Conservation (phyloP, 495 filamentous ascomycete genomes). For the Aspergillus haitiensis region DNA sequence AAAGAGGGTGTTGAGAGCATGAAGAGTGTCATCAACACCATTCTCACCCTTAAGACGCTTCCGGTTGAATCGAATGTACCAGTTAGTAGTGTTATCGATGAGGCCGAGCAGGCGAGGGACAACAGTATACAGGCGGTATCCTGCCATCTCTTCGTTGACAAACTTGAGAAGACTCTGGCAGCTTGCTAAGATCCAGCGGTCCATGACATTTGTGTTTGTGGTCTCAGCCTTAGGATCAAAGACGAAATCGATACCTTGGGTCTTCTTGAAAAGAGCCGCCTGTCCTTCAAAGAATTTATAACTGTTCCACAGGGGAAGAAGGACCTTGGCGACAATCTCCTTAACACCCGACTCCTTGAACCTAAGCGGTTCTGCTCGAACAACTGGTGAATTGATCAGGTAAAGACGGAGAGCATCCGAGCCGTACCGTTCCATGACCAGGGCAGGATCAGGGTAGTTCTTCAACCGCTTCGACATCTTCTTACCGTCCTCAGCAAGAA, state of each 20-base stretch:
- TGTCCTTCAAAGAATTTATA: slow-evolving; percentile 99
- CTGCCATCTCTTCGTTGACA: slow-evolving; percentile 93
- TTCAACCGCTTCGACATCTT: slow-evolving; percentile 99
- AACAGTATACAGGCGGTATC: slow-evolving; percentile 90
- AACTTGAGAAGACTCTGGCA: slow-evolving; percentile 92
- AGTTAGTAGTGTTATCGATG: slow-evolving; percentile 96
- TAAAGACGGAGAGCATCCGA: slow-evolving; percentile 93
- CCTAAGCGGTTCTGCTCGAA: slow-evolving; percentile 83
- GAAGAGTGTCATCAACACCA: slow-evolving; percentile 81
- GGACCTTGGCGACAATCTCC: slow-evolving; percentile 91
- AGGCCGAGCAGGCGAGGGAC: slow-evolving; percentile 83
- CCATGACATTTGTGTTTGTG: slow-evolving; percentile 90
- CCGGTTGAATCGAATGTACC: slow-evolving; percentile 99
- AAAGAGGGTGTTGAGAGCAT: slow-evolving; percentile 95
- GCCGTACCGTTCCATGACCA: slow-evolving; percentile 86
- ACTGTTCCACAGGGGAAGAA: slow-evolving; percentile 94
- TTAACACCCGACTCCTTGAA: slow-evolving; percentile 95
- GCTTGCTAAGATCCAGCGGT: slow-evolving; percentile 91
- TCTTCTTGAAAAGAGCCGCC: slow-evolving; percentile 87
- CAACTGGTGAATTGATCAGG: slow-evolving; percentile 96
- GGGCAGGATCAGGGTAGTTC: slow-evolving; percentile 89
- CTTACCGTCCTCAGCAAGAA: slow-evolving; percentile 93
- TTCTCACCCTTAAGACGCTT: slow-evolving; percentile 93
- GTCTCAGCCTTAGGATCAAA: slow-evolving; percentile 74
- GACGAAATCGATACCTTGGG: slow-evolving; percentile 71